Base-by-base conservation (phyloP, 2,329 filamentous ascomycete genomes). In the Pseudocercospora vitis region DNA sequence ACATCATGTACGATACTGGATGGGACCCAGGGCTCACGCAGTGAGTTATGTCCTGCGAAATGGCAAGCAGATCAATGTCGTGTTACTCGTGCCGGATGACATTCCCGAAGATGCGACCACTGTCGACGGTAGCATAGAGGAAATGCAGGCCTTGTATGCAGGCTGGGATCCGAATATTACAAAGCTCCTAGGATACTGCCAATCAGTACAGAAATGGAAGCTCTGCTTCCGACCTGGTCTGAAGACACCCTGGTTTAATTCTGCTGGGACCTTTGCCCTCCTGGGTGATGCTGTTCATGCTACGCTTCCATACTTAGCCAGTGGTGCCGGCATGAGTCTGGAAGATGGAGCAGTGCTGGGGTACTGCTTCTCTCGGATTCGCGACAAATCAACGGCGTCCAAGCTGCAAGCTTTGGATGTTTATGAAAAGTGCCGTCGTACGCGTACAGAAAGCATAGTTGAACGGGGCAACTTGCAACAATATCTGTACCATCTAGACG, bases 231-330 rank as follows among this genome's bases (percentile, higher is more conserved):
- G 81, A 1, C 76, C 76, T 1, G 76, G 77, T 4, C 73, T 83
- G 31, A 74, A 76, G n/a, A 65, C 26, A 14, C 14, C 73, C 1
- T 86, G 84, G 83, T 80, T 75, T 0, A 78, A 85, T 57, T 68
- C 76, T 0, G 78, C 75, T 0, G 81, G 77, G 0, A 71, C 78
- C 0, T 83, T 84, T 61, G 79, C 80, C 0, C 76, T 86, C 63
- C 72, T 86, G 0, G 84, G 84, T 0, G 84, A 87, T 61, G 81
- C 83, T 0, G 81, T 82, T 2, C 83, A 87, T 57, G 82, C 84
- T 0, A 86, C 82, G 0, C 71, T 87, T 0, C 84, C 84, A 0
- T 87, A 87, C 63, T 71, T 84, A 0, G 81, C 81, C 1, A 75
- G 71, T 5, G 77, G 80, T 2, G 81, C 81, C 0, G 81, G 81